These are phyloP conservation scores for Dendrobium nobile DNA, from an alignment of 106 monocot species.

Conservation along the genomic window DNA sequence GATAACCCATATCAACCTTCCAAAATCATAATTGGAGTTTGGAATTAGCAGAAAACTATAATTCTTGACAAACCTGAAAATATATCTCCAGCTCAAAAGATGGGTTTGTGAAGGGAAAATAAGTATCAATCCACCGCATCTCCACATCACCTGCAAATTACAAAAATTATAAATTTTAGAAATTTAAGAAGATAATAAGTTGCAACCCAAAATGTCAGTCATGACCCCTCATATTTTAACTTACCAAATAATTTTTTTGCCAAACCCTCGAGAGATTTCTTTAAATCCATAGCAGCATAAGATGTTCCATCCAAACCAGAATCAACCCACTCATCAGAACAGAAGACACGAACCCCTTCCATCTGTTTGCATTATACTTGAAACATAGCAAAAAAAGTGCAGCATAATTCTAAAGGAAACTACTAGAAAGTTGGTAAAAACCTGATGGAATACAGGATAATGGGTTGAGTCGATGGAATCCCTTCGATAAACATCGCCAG, in stretches of 20 bases:
- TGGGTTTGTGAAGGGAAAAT: constrained; percentile 97
- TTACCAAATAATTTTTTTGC: constrained; percentile 92
- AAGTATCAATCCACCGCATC: constrained; percentile 99
- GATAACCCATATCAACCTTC: neutral
- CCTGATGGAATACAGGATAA: constrained; percentile 99
- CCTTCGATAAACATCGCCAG: constrained; percentile 97
- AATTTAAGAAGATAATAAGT: neutral
- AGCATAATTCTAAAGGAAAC: neutral
- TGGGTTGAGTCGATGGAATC: constrained; percentile 95
- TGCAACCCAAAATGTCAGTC: neutral
- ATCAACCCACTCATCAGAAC: constrained; percentile 60
- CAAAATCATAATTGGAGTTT: neutral
- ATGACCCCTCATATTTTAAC: neutral
- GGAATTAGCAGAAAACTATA: neutral
- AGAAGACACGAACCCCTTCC: constrained; percentile 93
- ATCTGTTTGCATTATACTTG: constrained; percentile 44
- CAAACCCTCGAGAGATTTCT: constrained; percentile 88
- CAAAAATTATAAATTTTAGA: neutral
- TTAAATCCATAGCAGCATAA: constrained; percentile 78
- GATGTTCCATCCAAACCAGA: constrained; percentile 77
- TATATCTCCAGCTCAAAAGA: constrained; percentile 98
- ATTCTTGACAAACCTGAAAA: constrained; percentile 66
- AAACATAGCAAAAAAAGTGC: neutral
- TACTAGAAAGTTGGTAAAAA: constrained; percentile 7
- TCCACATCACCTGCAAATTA: constrained; percentile 79